A percentile compares a stretch with the other conserved stretches of the same genome.
Evolutionary conservation across 2,329 filamentous ascomycete species (phyloP).

Genomic region (Aspergillus jensenii): DNA sequence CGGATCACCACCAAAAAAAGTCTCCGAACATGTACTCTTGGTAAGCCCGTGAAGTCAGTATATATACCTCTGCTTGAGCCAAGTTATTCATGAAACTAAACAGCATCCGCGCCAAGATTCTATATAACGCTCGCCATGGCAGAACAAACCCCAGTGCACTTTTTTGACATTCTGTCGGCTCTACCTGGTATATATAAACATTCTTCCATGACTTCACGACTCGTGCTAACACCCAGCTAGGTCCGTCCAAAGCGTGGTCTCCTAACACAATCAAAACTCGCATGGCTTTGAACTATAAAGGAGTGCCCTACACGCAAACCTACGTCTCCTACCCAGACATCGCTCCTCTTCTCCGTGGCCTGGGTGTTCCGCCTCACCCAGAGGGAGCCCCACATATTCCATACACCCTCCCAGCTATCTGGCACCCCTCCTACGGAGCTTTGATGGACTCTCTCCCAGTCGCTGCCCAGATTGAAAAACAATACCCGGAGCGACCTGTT

Average conservation of each 20-base stretch:
- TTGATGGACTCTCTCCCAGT: constrained; percentile 37
- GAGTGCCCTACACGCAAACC: constrained; percentile 26
- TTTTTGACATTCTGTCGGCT: constrained; percentile 34
- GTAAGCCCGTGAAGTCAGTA: too few species aligned
- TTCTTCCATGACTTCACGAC: not conserved
- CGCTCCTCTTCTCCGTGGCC: constrained; percentile 24
- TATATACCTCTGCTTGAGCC: not conserved
- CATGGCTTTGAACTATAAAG: constrained; percentile 27
- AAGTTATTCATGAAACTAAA: not conserved
- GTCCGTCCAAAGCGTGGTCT: constrained; percentile 30
- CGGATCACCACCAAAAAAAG: too few species aligned
- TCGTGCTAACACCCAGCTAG: constrained; percentile 15
- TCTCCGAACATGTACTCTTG: too few species aligned
- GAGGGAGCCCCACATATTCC: constrained; percentile 4
- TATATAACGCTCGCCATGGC: constrained; percentile 19
- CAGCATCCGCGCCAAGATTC: not conserved
- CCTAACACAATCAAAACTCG: constrained; percentile 27
- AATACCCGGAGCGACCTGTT: constrained; percentile 28
- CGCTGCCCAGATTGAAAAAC: constrained; percentile 30
- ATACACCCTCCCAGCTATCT: constrained; percentile 37
- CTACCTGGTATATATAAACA: constrained; percentile 23
- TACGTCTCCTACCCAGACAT: constrained; percentile 31
- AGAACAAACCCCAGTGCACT: constrained; percentile 28
- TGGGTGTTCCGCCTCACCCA: constrained; percentile 23
- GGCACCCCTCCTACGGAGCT: constrained; percentile 27